These are phyloP conservation scores for Citrus reticulata DNA, from an alignment of 345 rosid species.

Conservation along the genomic window DNA sequence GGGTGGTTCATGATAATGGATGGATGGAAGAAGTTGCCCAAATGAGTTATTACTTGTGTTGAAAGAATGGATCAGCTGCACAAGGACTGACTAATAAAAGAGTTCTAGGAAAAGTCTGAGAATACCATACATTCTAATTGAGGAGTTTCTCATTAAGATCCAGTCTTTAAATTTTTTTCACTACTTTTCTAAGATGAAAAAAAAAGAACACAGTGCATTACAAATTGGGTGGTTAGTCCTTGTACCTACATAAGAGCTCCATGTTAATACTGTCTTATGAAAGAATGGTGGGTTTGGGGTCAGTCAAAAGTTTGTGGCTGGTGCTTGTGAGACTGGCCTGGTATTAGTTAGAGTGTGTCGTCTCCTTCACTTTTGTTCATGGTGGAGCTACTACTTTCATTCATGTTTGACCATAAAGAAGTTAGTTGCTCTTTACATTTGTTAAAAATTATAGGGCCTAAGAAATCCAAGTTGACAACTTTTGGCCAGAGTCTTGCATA, in stretches of 20 bases:
- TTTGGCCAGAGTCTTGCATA: background rate
- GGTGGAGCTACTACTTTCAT: background rate
- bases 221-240: background rate
- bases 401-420: background rate
- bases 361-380: background rate
- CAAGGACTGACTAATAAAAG: background rate
- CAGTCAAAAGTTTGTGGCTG: background rate
- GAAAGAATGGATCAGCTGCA: background rate
- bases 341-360: background rate
- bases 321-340: background rate
- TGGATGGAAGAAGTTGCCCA: background rate
- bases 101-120: no score
- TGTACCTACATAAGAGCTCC: background rate
- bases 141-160: background rate
- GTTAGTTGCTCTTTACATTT: background rate
- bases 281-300: background rate
- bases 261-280: background rate
- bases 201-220: background rate
- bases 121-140: background rate
- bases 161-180: background rate
- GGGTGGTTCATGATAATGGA: background rate
- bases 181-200: background rate
- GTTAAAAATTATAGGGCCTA: background rate
- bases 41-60: background rate
- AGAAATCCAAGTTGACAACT: background rate